These are phyloP conservation scores for Helicocarpus griseus DNA, from an alignment of 2,329 filamentous ascomycete genomes.

Conservation along the genomic window DNA sequence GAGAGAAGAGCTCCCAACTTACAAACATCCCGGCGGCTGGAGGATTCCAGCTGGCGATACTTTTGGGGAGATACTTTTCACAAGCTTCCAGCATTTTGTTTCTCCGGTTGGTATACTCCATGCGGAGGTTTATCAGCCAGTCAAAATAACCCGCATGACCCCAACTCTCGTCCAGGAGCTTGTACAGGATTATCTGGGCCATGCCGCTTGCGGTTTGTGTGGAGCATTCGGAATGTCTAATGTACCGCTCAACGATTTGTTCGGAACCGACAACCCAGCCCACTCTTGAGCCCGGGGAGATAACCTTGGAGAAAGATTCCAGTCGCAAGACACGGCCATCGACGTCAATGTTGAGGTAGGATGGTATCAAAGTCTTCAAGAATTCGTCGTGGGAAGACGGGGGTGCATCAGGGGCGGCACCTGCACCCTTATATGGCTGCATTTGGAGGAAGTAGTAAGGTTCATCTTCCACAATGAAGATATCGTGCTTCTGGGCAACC, in stretches of 20 bases:
- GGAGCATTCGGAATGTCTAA: constrained; percentile 70
- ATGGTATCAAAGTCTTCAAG: constrained; percentile 61
- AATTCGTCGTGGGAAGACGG: constrained; percentile 62
- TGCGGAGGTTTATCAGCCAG: constrained; percentile 76
- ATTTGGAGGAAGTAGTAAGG: constrained; percentile 90
- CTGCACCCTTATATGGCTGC: constrained; percentile 57
- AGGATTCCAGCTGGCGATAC: constrained; percentile 66
- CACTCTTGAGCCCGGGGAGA: constrained; percentile 68
- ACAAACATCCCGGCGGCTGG: constrained; percentile 92
- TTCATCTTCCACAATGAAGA: constrained; percentile 85
- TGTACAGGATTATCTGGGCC: constrained; percentile 74
- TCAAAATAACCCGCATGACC: constrained; percentile 80
- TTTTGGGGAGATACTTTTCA: constrained; percentile 61
- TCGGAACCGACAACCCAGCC: constrained; percentile 86
- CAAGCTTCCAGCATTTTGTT: constrained; percentile 70
- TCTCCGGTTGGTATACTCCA: constrained; percentile 70
- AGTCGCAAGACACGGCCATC: constrained; percentile 84
- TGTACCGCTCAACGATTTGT: constrained; percentile 73
- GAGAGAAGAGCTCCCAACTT: constrained; percentile 32
- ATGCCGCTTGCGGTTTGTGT: constrained; percentile 81
- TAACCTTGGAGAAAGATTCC: constrained; percentile 88
- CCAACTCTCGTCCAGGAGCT: constrained; percentile 88
- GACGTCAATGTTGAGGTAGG: constrained; percentile 67
- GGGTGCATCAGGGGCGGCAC: constrained; percentile 42
- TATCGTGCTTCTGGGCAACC: constrained; percentile 71